Percentiles rank a stretch among this genome's conserved stretches.
Evolutionary conservation across 1,284 basidiomycete species (phyloP).

Genomic region (Boletus sp.): DNA sequence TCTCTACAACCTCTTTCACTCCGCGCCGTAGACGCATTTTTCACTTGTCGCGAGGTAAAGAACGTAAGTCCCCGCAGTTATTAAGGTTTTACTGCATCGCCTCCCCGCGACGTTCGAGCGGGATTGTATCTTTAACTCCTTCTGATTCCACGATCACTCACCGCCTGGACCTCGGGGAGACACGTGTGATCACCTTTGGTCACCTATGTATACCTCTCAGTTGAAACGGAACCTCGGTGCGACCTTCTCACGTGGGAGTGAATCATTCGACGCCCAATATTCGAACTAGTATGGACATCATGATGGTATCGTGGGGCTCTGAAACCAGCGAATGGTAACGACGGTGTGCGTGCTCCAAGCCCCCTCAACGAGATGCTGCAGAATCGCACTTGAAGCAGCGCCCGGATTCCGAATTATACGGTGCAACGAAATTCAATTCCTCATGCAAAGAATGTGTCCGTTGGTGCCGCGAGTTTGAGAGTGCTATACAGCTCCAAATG

Average conservation of each 20-base stretch:
- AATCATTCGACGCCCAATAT: neutral
- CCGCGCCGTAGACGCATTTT: slow-evolving; percentile 19
- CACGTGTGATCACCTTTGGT: slow-evolving; percentile 13
- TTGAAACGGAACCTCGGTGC: neutral
- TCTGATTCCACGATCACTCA: neutral
- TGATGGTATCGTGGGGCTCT: too few relatives aligned
- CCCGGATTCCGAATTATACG: neutral
- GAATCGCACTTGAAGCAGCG: slow-evolving; percentile 5
- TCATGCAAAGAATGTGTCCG: neutral
- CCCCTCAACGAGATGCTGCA: neutral
- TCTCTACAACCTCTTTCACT: slow-evolving; percentile 19
- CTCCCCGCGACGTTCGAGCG: slow-evolving; percentile 5
- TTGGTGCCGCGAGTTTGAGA: neutral
- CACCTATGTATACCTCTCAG: slow-evolving; percentile 7
- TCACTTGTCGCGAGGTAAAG: slow-evolving; percentile 15
- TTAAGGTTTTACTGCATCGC: slow-evolving; percentile 16
- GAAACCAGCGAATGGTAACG: too few relatives aligned
- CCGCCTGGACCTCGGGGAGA: neutral
- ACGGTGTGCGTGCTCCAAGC: neutral
- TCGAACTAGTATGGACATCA: neutral
- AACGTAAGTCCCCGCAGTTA: slow-evolving; percentile 25
- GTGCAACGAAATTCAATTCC: neutral
- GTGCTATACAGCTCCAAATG: neutral
- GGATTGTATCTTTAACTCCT: neutral
- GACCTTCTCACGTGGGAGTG: slow-evolving; percentile 1